A percentile compares a stretch with the other conserved stretches of the same genome.
Evolutionary conservation across 345 rosid species (phyloP).

Genomic region (Viola odorata): DNA sequence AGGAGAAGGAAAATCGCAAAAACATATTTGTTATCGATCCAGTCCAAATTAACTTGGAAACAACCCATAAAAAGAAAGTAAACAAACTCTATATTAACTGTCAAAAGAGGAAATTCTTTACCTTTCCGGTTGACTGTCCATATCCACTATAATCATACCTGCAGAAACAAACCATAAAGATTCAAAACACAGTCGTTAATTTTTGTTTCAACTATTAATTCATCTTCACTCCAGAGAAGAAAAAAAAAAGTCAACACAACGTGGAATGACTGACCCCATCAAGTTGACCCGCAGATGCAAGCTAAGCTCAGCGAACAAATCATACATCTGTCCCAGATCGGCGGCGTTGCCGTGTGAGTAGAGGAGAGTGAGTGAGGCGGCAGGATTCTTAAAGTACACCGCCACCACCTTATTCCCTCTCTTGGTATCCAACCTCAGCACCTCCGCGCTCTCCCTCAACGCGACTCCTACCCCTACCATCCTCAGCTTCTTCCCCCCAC

Average conservation of each 20-base stretch:
- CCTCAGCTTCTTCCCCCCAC: conserved; percentile 43
- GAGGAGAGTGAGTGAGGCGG: conserved; percentile 67
- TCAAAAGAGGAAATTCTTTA: conserved; percentile 12
- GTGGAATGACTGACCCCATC: conserved; percentile 54
- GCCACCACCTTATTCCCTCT: conserved; percentile 81
- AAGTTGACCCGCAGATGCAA: conserved; percentile 76
- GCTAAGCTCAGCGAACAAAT: conserved; percentile 68
- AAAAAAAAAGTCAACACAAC: neutral
- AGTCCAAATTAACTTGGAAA: neutral
- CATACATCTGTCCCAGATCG: conserved; percentile 90
- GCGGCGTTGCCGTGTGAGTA: conserved; percentile 97
- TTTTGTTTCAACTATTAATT: neutral
- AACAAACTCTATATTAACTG: neutral
- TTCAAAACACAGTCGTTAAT: neutral
- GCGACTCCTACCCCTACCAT: conserved; percentile 49
- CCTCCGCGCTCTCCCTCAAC: conserved; percentile 59
- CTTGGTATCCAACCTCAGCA: conserved; percentile 60
- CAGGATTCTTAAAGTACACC: conserved; percentile 65
- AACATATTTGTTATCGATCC: too few relatives aligned
- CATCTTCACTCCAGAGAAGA: neutral
- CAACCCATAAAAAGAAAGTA: neutral
- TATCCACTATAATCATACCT: conserved; percentile 97
- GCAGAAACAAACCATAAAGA: conserved; percentile 12
- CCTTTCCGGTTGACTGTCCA: conserved; percentile 86
- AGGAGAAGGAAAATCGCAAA: too few relatives aligned